Evolutionary conservation across 305 asterid species (phyloP).

Genomic region (Ruellia speciosa): DNA sequence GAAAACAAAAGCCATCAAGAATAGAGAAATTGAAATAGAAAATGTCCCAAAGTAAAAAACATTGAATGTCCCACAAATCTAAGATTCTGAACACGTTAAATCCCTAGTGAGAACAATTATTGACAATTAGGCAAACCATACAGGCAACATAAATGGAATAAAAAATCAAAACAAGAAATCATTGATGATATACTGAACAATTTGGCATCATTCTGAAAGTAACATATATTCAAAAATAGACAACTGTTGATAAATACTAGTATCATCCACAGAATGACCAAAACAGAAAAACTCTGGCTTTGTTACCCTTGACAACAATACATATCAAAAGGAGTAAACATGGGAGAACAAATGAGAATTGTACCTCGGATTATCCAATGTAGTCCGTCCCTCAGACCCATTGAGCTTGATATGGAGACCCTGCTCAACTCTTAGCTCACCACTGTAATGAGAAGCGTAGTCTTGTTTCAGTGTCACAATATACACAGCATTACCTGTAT

Average conservation of each 20-base stretch:
- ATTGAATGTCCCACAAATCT: background rate
- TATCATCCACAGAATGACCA: no score
- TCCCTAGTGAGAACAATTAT: slow-evolving; percentile 3
- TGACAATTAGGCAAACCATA: background rate
- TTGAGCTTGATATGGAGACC: slow-evolving; percentile 30
- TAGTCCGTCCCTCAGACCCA: slow-evolving; percentile 33
- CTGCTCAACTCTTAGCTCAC: slow-evolving; percentile 32
- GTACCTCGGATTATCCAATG: slow-evolving; percentile 54
- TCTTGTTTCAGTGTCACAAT: slow-evolving; percentile 75
- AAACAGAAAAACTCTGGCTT: slow-evolving; percentile 4
- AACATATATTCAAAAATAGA: background rate
- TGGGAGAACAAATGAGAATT: background rate
- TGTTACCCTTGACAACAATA: background rate
- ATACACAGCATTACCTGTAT: slow-evolving; percentile 46
- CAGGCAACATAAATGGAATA: no score
- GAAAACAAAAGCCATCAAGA: background rate
- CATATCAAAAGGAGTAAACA: background rate
- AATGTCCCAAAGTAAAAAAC: no score
- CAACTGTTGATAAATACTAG: background rate
- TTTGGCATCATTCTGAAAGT: background rate
- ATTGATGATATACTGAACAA: no score
- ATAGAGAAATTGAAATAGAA: background rate
- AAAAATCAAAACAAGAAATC: no score
- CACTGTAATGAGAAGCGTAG: slow-evolving; percentile 45
- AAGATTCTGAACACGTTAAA: slow-evolving; percentile 5